phyloP scores from a whole-genome alignment of 169 alveolate genomes.

The Cryptosporidium andersoni region DNA sequence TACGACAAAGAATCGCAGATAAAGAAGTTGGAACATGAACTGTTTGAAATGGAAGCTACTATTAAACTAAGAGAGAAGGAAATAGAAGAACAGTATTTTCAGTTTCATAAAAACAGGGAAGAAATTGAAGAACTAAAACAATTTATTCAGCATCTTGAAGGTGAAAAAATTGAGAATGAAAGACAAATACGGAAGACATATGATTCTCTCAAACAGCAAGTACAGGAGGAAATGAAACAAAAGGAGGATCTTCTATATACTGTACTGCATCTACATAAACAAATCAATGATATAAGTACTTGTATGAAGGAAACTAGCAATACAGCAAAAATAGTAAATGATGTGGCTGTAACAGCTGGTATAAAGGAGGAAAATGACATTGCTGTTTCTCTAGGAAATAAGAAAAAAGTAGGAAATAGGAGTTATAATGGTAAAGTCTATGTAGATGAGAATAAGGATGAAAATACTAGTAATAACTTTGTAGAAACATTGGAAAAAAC shows the following conservation, averaged over 20 bases:
- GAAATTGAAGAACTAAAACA: slow-evolving; percentile 35
- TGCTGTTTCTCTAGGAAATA: neutral
- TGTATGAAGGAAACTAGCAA: neutral
- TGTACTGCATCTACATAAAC: slow-evolving; percentile 55
- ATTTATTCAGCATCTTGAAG: slow-evolving; percentile 42
- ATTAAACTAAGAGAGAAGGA: slow-evolving; percentile 49
- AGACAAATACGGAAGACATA: slow-evolving; percentile 56
- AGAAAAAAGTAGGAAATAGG: neutral
- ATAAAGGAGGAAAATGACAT: neutral
- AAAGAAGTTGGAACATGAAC: slow-evolving; percentile 32
- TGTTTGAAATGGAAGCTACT: slow-evolving; percentile 47
- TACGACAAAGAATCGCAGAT: slow-evolving; percentile 50
- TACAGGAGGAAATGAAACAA: slow-evolving; percentile 66
- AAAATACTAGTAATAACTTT: slow-evolving; percentile 11
- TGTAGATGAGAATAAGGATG: neutral
- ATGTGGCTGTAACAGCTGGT: too few relatives aligned
- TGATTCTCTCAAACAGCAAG: slow-evolving; percentile 57
- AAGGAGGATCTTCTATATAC: slow-evolving; percentile 54
- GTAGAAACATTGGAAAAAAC: slow-evolving; percentile 36
- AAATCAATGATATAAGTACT: slow-evolving; percentile 26
- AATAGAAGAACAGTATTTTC: neutral
- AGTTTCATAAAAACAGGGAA: slow-evolving; percentile 15
- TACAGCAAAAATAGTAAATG: neutral
- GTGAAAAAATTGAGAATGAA: slow-evolving; percentile 37
- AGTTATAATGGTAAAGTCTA: neutral